phyloP scores from a whole-genome alignment of 2,329 filamentous ascomycete species.

The Aspergillus sp. region DNA sequence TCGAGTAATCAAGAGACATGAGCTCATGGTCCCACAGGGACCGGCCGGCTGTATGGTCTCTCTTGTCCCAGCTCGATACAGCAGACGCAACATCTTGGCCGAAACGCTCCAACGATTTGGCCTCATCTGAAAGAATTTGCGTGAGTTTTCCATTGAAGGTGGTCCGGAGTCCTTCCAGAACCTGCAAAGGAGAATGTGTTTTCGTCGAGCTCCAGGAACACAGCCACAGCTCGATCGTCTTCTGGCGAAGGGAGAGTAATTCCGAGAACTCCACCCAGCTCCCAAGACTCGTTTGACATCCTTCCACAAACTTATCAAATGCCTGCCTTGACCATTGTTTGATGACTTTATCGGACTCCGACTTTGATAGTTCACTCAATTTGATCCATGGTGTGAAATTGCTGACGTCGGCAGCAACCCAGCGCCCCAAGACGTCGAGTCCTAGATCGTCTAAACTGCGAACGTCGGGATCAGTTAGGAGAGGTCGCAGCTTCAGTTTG shows the following conservation, averaged over 20 bases:
- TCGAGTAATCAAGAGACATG: constrained; percentile 62
- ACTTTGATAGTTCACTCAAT: constrained; percentile 69
- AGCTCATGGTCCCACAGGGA: constrained; percentile 67
- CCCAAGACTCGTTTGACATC: constrained; percentile 59
- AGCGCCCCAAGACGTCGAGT: constrained; percentile 72
- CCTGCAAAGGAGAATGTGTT: constrained; percentile 51
- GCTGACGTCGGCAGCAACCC: constrained; percentile 78
- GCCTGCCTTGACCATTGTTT: constrained; percentile 63
- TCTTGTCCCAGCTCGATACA: constrained; percentile 59
- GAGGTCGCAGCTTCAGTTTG: constrained; percentile 64
- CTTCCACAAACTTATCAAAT: constrained; percentile 58
- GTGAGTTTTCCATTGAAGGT: constrained; percentile 68
- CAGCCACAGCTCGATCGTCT: constrained; percentile 73
- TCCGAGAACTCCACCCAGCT: constrained; percentile 63
- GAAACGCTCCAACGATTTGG: constrained; percentile 62
- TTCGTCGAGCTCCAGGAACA: constrained; percentile 62
- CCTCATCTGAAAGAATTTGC: constrained; percentile 61
- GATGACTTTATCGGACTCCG: constrained; percentile 60
- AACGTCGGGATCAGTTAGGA: constrained; percentile 70
- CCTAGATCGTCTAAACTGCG: constrained; percentile 66
- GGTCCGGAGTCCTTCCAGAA: constrained; percentile 66
- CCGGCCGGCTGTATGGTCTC: constrained; percentile 49
- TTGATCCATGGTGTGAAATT: constrained; percentile 86
- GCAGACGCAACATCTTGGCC: constrained; percentile 62
- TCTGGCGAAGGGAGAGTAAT: constrained; percentile 67